Conservation (phyloP, 139 green algal species). For the Chlorella sorokiniana region DNA sequence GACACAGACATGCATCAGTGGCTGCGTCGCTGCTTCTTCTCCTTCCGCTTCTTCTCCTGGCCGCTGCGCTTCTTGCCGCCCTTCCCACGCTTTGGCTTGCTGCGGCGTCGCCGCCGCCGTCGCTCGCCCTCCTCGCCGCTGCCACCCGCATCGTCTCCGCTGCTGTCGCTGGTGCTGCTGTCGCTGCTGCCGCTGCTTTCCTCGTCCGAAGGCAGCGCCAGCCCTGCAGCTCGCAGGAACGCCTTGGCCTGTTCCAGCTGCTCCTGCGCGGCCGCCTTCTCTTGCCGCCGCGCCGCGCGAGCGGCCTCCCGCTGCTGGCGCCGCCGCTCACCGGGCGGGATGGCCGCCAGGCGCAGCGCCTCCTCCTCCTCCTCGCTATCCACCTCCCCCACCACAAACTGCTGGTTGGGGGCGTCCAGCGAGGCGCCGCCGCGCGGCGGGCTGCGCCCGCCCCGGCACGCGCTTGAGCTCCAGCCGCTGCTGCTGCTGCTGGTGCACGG, state of each 20-base stretch:
- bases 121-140: background rate
- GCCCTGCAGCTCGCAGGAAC: constrained; percentile 43
- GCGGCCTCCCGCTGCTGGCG: background rate
- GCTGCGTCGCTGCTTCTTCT: constrained; percentile 32
- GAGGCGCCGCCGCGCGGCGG: constrained; percentile 48
- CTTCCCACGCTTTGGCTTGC: background rate
- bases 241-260: constrained; percentile 51
- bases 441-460: constrained; percentile 19
- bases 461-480: constrained; percentile 51
- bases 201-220: constrained; percentile 30
- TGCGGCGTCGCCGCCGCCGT: background rate
- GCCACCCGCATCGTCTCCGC: background rate
- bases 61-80: background rate
- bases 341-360: constrained; percentile 17
- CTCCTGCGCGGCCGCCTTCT: background rate
- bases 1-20: background rate
- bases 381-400: constrained; percentile 55
- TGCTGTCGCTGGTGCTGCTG: constrained; percentile 8
- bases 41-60: constrained; percentile 13
- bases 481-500: background rate
- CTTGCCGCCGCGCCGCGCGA: background rate
- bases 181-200: background rate
- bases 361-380: constrained; percentile 36
- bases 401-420: constrained; percentile 45
- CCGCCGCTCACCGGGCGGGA: constrained; percentile 30